Evolutionary conservation across 129 eudicot genomes (phyloP).

Genomic region (Escallonia rubra): DNA sequence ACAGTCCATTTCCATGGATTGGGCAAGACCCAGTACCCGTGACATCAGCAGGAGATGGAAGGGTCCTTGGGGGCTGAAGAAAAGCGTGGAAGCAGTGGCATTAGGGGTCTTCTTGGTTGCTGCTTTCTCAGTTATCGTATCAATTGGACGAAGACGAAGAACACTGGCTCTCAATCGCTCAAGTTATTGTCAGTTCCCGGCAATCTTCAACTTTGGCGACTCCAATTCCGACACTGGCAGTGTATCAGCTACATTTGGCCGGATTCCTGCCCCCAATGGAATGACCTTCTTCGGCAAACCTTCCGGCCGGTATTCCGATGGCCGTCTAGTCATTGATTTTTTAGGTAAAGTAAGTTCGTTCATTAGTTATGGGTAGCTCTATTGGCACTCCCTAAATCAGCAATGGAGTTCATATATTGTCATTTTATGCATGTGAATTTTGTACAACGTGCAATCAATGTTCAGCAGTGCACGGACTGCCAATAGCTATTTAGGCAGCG

Average conservation of each 20-base stretch:
- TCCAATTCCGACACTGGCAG: constrained; percentile 52
- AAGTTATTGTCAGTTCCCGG: constrained; percentile 5
- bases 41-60: neutral
- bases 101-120: constrained; percentile 14
- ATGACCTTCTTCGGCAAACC: constrained; percentile 34
- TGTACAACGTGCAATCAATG: no score
- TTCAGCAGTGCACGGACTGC: no score
- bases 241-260: constrained; percentile 15
- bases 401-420: no score
- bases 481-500: no score
- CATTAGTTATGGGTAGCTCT: no score
- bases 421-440: no score
- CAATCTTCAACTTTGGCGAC: constrained; percentile 36
- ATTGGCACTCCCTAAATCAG: no score
- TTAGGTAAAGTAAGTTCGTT: neutral
- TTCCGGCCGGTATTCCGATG: constrained; percentile 43
- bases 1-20: neutral
- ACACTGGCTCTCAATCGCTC: constrained; percentile 6
- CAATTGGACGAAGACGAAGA: constrained; percentile 9
- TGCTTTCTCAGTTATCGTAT: constrained; percentile 20
- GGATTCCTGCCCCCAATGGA: constrained; percentile 27
- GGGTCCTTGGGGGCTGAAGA: constrained; percentile 5
- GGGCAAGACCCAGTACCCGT: neutral
- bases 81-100: constrained; percentile 7
- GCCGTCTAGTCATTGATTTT: constrained; percentile 47